Evolutionary conservation across 2,329 filamentous ascomycete genomes (phyloP).

Genomic region (Colletotrichum echinochloae): DNA sequence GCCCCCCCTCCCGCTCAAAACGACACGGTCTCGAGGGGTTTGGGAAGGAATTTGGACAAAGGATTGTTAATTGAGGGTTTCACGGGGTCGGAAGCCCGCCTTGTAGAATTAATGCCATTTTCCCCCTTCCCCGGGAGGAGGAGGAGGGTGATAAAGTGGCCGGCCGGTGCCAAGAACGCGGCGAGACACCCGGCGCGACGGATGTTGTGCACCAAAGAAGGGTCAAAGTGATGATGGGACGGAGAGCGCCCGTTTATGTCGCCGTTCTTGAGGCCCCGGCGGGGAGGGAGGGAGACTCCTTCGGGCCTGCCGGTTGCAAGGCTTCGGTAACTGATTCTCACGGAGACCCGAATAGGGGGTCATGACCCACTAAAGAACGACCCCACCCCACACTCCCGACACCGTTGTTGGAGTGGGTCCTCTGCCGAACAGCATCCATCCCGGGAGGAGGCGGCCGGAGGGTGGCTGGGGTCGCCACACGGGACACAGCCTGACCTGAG

Average conservation of each 20-base stretch:
- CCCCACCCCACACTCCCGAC: neutral
- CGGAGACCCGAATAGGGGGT: neutral
- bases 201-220: no score
- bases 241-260: no score
- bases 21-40: neutral
- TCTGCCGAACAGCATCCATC: no score
- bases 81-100: no score
- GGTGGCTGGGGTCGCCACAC: neutral
- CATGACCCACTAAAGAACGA: neutral
- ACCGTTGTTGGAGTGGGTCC: neutral
- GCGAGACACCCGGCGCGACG: no score
- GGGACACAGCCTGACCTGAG: neutral
- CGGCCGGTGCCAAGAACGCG: no score
- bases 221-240: no score
- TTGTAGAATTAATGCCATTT: no score
- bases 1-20: neutral
- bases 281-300: neutral
- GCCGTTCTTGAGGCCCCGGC: no score
- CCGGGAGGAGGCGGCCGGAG: no score
- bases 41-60: neutral
- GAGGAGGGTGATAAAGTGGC: no score
- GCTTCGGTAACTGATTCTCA: neutral
- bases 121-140: no score
- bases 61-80: neutral
- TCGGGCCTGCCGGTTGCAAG: neutral